Base-by-base conservation (phyloP, 169 alveolate species). In the Babesia gibsoni region DNA sequence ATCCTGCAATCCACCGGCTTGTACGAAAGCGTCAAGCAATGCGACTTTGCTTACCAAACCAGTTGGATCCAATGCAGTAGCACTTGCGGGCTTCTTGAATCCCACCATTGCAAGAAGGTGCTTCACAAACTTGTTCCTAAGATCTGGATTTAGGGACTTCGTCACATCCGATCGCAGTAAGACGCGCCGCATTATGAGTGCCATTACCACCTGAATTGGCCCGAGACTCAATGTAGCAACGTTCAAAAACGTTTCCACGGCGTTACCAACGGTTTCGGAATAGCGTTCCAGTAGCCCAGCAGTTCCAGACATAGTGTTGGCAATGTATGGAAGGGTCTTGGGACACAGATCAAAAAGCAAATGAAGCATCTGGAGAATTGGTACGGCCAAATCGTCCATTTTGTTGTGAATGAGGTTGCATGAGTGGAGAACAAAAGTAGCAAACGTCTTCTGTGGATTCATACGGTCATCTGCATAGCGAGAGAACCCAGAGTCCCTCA, bases 401-500 rank as follows among this genome's bases (percentile, higher is more conserved):
- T 70, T 67, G 52, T 83, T 78, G 50, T 83, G 58, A 43, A 88
- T 82, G 58, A 80, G 65, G 67, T 83, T 80, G 80, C 90, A 75
- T 16, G 84, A 36, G 54, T 88, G 77, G 16, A 88, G 65, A 43
- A 88, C 83, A 66, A 88, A 88, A n/a, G 67, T 83, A 37, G 75
- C 73, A 32, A 81, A 82, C 16, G 77, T 81, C 57, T 77, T 88
- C 22, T 80, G 64, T 46, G 82, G 73, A 58, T 82, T 88, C 69
- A 88, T 77, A 48, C 81, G 82, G 42, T 78, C 88, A 43, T 77
- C 88, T 43, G 81, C 87, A 50, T 68, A 84, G 35, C 64, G 61
- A 20, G 61, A 79, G 72, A 84, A 83, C 58, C 74, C 79, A 45
- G 59, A 64, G 75, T 88, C 90, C 64, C 80, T 70, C 81, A 88